A percentile compares a stretch with the other conserved stretches of the same genome.
Conservation (phyloP, 495 filamentous ascomycete species). For the Trichoderma virens region DNA sequence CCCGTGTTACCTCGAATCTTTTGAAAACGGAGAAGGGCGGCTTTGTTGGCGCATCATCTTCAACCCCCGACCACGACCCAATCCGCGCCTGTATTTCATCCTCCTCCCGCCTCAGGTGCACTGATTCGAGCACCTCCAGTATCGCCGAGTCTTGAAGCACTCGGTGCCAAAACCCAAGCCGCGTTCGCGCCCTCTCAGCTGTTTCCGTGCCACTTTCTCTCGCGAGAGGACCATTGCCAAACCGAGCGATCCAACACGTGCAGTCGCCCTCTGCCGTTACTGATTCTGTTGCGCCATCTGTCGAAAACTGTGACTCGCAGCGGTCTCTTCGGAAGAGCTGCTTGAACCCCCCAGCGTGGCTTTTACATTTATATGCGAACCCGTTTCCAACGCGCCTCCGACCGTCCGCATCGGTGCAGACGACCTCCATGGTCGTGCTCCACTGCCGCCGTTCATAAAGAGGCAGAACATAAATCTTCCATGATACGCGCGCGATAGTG, state of each 20-base stretch:
- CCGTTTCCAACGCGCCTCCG: background rate
- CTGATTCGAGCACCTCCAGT: background rate
- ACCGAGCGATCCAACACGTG: background rate
- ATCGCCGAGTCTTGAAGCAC: background rate
- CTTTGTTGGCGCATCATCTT: constrained; percentile 7
- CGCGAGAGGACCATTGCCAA: background rate
- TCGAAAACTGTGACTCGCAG: background rate
- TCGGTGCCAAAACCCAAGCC: background rate
- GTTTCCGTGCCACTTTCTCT: background rate
- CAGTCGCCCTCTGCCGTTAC: background rate
- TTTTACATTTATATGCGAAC: background rate
- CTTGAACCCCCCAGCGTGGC: background rate
- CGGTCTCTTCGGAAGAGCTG: background rate
- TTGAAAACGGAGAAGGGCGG: constrained; percentile 7
- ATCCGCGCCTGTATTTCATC: background rate
- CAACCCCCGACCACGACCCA: background rate
- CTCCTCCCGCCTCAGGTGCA: background rate
- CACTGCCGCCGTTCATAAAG: background rate
- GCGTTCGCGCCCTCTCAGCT: background rate
- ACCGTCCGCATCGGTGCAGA: background rate
- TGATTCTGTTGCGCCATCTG: background rate
- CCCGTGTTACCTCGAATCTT: background rate
- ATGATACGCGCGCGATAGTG: background rate
- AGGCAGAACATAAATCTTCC: background rate
- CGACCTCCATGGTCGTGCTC: background rate